Percentiles rank a stretch among this genome's conserved stretches.
These are phyloP conservation scores for Pythium phragmiticola DNA, from an alignment of 352 stramenopile species.

Conservation along the genomic window DNA sequence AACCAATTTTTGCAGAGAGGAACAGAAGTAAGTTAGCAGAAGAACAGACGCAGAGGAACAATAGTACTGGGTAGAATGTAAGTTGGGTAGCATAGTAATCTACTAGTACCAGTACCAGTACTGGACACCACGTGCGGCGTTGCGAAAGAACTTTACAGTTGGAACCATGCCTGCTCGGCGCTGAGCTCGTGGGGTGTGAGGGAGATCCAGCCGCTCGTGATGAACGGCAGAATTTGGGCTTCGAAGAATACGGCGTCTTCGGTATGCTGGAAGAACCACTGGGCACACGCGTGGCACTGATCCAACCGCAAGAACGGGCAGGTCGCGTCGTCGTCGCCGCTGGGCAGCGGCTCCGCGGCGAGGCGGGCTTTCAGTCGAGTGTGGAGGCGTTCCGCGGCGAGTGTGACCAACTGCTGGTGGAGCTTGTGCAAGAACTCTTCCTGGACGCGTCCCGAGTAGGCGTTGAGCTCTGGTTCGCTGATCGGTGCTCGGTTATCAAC, in stretches of 20 bases:
- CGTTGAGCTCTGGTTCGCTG: constrained; percentile 18
- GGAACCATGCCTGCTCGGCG: constrained; percentile 30
- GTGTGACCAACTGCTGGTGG: constrained; percentile 31
- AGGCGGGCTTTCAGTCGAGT: constrained; percentile 36
- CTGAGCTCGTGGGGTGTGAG: constrained; percentile 29
- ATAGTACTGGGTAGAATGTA: constrained; percentile 14
- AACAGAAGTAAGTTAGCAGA: constrained; percentile 11
- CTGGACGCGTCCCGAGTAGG: constrained; percentile 33
- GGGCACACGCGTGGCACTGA: constrained; percentile 39
- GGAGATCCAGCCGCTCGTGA: constrained; percentile 37
- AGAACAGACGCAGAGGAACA: constrained; percentile 7
- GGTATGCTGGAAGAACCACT: constrained; percentile 23
- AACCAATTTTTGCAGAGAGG: constrained; percentile 7
- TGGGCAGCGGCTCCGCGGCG: constrained; percentile 24
- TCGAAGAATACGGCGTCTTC: constrained; percentile 30
- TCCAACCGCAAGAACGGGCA: constrained; percentile 36
- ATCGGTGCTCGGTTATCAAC: constrained; percentile 29
- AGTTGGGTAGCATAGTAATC: constrained; percentile 12
- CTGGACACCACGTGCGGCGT: background rate
- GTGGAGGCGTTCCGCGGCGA: constrained; percentile 39
- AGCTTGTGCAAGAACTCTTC: constrained; percentile 31
- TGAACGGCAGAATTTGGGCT: constrained; percentile 34
- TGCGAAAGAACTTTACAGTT: constrained; percentile 13
- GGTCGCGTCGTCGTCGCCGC: constrained; percentile 8
- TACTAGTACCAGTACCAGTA: background rate